Conservation (phyloP, 2,329 filamentous ascomycete species). For the Tolypocladium pustulatum region DNA sequence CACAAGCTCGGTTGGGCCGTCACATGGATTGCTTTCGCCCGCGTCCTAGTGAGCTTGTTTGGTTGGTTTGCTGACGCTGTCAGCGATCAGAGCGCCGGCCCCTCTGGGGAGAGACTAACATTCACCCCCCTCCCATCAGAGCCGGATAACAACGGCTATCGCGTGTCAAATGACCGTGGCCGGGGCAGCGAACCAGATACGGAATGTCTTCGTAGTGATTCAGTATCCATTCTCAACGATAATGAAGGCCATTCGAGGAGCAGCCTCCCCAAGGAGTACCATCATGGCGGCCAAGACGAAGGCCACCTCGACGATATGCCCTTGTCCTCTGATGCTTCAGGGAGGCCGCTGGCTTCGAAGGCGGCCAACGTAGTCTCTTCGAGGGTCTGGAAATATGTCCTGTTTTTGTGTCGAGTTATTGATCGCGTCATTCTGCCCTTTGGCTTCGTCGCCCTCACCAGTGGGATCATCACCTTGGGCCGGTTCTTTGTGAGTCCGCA, state of each 20-base stretch:
- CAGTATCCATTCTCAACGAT: constrained; percentile 47
- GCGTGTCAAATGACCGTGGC: constrained; percentile 61
- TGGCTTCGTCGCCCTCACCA: constrained; percentile 62
- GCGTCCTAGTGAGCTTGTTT: constrained; percentile 58
- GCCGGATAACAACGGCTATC: constrained; percentile 38
- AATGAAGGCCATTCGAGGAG: constrained; percentile 26
- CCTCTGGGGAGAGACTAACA: constrained; percentile 36
- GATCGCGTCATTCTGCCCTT: constrained; percentile 71
- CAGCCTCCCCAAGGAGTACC: constrained; percentile 32
- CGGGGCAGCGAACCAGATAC: constrained; percentile 64
- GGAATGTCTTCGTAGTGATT: constrained; percentile 55
- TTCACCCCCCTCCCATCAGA: constrained; percentile 55
- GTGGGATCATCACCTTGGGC: constrained; percentile 66
- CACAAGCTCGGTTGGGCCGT: constrained; percentile 80
- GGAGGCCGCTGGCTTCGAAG: constrained; percentile 41
- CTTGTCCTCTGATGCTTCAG: constrained; percentile 22
- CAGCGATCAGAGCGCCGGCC: neutral
- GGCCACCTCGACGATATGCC: constrained; percentile 19
- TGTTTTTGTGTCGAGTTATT: constrained; percentile 53
- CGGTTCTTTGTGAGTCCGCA: constrained; percentile 65
- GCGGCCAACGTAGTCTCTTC: constrained; percentile 45
- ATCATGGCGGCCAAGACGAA: constrained; percentile 33
- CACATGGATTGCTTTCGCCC: constrained; percentile 60
- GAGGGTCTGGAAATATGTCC: constrained; percentile 46
- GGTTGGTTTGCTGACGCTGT: constrained; percentile 39